Base-by-base conservation (phyloP, 176 grass and related monocot genomes). In the Coix lacrymajobi region DNA sequence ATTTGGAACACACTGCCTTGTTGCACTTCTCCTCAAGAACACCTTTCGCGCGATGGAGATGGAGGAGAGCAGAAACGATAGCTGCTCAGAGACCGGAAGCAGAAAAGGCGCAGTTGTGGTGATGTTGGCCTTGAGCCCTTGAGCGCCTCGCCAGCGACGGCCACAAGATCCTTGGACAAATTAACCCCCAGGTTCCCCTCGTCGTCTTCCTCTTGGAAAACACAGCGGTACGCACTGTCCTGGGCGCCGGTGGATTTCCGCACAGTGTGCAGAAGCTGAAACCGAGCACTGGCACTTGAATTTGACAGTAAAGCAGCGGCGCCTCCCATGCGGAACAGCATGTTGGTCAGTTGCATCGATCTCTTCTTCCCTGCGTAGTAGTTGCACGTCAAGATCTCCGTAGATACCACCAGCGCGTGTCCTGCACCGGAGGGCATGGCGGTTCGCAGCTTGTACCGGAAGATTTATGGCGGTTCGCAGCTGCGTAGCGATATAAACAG, bases 281-380 rank as follows among this genome's bases (percentile, higher is more conserved):
- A 44, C 0, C 66, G 24, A 4, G 62, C 81, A 20, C 34, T 71
- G 38, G 17, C 7, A n/a, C 11, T 39, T 1, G 45, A 30, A 36
- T 38, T 89, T 0, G 87, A 73, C 11, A 89, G 66, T 9, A 89
- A 67, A 32, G 36, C 37, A 4, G 82, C 81, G 8, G 67, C 34
- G n/a, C 54, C 24, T 4, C 87, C 87, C 66, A 69, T 73, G 1
- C 87, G 87, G 39, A 89, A 89, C 19, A 85, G 36, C 34, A 69
- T 25, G 76, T 85, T 89, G 14, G 11, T 28, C 24, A 89, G 1
- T 26, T n/a, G 68, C 87, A 66, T 89, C 19, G 41, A 22, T 0
- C 40, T 71, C 16, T 87, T 65, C 61, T 11, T 87, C 8, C 85
- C 85, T 60, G 11, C 6, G 24, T 87, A 87, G 41, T 20, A 81